phyloP scores from a whole-genome alignment of 2,329 filamentous ascomycete species.

The Penicillium janthinellum region DNA sequence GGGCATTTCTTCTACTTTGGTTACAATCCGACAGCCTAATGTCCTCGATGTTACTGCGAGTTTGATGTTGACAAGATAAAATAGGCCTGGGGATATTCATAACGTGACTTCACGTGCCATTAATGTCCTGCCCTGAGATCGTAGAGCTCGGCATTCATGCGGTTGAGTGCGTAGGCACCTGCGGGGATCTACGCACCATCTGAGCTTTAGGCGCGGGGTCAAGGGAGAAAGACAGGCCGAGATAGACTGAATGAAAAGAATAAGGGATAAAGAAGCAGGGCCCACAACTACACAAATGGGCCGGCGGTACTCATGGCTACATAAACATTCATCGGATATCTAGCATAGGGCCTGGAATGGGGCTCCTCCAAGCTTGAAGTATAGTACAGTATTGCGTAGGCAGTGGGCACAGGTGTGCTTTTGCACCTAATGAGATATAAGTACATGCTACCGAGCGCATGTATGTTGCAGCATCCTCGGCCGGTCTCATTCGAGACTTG shows the following conservation, averaged over 20 bases:
- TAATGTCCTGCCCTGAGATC: background rate
- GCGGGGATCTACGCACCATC: constrained; percentile 4
- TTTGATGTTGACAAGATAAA: constrained; percentile 5
- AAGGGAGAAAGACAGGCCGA: background rate
- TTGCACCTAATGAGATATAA: background rate
- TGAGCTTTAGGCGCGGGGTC: background rate
- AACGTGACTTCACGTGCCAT: constrained; percentile 5
- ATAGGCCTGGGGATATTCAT: background rate
- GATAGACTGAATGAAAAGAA: background rate
- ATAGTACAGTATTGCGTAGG: no score
- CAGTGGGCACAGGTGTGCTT: background rate
- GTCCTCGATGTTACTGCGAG: background rate
- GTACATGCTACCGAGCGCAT: background rate
- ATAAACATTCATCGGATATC: constrained; percentile 6
- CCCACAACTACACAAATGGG: background rate
- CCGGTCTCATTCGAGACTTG: background rate
- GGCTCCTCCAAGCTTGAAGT: background rate
- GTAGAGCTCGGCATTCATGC: constrained; percentile 4
- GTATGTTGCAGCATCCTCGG: background rate
- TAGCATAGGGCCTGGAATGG: constrained; percentile 11
- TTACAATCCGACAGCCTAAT: background rate
- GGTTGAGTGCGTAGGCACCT: background rate
- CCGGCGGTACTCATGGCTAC: background rate
- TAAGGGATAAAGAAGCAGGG: background rate
- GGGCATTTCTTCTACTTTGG: background rate